Evolutionary conservation across 2,329 filamentous ascomycete species (phyloP), one percentile per base, ranked within the genome.

Genomic region (Pyrenophora seminiperda): DNA sequence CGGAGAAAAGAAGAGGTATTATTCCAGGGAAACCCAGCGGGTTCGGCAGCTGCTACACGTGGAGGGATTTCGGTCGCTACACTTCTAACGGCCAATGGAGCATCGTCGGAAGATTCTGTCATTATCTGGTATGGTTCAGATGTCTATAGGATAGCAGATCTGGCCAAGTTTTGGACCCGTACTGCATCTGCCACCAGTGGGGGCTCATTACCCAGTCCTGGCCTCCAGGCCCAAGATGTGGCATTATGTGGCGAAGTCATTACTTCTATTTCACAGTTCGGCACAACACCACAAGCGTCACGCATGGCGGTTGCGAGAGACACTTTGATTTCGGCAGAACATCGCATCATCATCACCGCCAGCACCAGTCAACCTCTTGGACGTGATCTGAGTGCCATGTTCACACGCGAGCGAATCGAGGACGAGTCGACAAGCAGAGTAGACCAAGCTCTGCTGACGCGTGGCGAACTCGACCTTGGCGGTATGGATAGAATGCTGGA

Each of bases 401-500:
- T 68, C 18, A 59, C 69, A 10, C 62, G 57, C 32, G 66, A 68
- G n/a, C 53, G 60, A 7, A 56, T 53, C 1, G 67, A 70, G 47
- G 64, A 68, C n/a, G 62, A 70, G 20, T 60, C 64, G 17, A 59
- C 54, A 11, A 61, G 59, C 31, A 56, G 54, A 27, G 58, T 61
- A n/a, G 77, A 80, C 47, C 75, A 76, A 58, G 66, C 70, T 1
- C 67, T 79, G 47, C 70, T 80, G 7, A 68, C 73, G 33, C 66
- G 68, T 9, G 76, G 76, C 15, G 75, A 77, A 49, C 73, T 80
- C 7, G 77, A 79, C 53, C 60, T 80, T 13, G 76, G 75, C 24
- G 77, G 77, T 7, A 76, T 80, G 71, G 75, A 79, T 47, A 68
- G 76, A 40, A 59, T 79, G 56, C 72, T 81, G 1, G 69, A 72